Conservation (phyloP, 2,329 filamentous ascomycete species). For the Aureobasidium mangrovei region DNA sequence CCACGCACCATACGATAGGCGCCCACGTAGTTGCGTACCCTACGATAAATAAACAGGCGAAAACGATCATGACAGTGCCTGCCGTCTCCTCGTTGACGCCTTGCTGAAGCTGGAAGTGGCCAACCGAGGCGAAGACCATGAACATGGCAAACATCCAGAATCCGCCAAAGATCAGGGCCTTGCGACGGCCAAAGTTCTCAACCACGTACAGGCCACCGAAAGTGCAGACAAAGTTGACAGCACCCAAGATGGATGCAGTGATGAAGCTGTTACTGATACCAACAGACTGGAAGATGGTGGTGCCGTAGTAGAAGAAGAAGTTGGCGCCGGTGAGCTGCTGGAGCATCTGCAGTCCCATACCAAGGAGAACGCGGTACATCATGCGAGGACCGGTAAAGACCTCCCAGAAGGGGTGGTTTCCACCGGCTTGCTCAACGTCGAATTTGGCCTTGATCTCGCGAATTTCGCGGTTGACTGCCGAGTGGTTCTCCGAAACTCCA, state of each 20-base stretch:
- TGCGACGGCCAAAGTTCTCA: constrained; percentile 38
- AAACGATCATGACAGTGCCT: constrained; percentile 55
- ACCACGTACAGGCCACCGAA: constrained; percentile 41
- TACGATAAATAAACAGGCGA: constrained; percentile 59
- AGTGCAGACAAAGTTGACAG: constrained; percentile 40
- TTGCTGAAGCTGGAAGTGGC: constrained; percentile 35
- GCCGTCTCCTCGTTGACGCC: constrained; percentile 31
- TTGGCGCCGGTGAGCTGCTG: constrained; percentile 63
- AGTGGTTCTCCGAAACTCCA: constrained; percentile 48
- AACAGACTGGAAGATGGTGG: constrained; percentile 34
- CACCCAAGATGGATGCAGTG: constrained; percentile 40
- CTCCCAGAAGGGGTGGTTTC: constrained; percentile 54
- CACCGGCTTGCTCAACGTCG: constrained; percentile 41
- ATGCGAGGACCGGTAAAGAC: constrained; percentile 59
- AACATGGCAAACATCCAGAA: constrained; percentile 45
- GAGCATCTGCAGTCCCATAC: constrained; percentile 54
- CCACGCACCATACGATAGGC: constrained; percentile 61
- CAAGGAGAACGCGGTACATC: constrained; percentile 54
- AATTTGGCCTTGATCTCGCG: constrained; percentile 48
- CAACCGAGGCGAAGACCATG: constrained; percentile 42
- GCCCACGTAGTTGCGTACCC: constrained; percentile 53
- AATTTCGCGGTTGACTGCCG: constrained; percentile 44
- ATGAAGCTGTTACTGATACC: constrained; percentile 36
- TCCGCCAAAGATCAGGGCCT: constrained; percentile 36
- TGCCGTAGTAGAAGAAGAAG: constrained; percentile 53